A percentile compares a stretch with the other conserved stretches of the same genome.
phyloP scores from a whole-genome alignment of 225 moss, liverwort and hornwort genomes.

The Polytrichum commune region DNA sequence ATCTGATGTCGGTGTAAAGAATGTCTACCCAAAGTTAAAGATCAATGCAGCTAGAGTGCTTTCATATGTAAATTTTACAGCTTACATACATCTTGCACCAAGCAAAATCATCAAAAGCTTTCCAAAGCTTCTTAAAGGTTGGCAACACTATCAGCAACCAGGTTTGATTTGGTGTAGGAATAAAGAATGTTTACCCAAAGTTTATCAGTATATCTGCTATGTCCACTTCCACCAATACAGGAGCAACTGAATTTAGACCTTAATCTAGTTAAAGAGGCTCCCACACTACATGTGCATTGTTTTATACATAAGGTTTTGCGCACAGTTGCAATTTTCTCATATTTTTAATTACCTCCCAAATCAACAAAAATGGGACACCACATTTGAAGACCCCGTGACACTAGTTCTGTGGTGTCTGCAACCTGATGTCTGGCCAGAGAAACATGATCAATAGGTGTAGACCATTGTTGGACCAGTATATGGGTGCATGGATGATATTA shows the following conservation, averaged over 20 bases:
- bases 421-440: too few relatives aligned
- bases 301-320: too few relatives aligned
- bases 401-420: too few relatives aligned
- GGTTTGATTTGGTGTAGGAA: too few relatives aligned
- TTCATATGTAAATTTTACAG: slow-evolving; percentile 70
- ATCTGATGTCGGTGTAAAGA: too few relatives aligned
- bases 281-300: background rate
- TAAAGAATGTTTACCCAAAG: background rate
- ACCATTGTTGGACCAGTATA: too few relatives aligned
- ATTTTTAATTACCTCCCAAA: background rate
- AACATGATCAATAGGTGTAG: too few relatives aligned
- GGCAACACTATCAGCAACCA: background rate
- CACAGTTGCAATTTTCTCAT: too few relatives aligned
- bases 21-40: background rate
- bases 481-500: too few relatives aligned
- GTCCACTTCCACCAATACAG: background rate
- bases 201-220: too few relatives aligned
- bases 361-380: slow-evolving; percentile 4
- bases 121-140: background rate
- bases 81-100: slow-evolving; percentile 32
- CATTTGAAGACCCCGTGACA: background rate
- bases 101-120: background rate
- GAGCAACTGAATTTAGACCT: slow-evolving; percentile 1
- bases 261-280: background rate
- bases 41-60: slow-evolving; percentile 52